These are phyloP conservation scores for Colletotrichum truncatum DNA, from an alignment of 2,329 filamentous ascomycete genomes.

Conservation along the genomic window DNA sequence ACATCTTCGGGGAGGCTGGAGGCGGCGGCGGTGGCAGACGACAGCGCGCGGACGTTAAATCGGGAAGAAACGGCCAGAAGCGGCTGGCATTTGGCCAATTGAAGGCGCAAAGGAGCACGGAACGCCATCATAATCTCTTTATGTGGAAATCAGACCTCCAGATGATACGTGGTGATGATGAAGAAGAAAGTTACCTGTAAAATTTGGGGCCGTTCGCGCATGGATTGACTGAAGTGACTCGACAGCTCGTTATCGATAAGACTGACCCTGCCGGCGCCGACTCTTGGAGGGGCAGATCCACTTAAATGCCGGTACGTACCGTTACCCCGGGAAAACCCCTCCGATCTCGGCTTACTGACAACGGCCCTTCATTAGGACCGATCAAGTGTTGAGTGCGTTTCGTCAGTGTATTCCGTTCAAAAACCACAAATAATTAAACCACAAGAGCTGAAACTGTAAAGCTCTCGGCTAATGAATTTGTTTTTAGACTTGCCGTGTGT, in stretches of 20 bases:
- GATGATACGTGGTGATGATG: background rate
- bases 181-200: constrained; percentile 5
- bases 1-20: constrained; percentile 45
- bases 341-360: constrained; percentile 8
- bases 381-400: too few species aligned
- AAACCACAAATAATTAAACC: too few species aligned
- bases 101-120: constrained; percentile 48
- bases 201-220: constrained; percentile 26
- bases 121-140: constrained; percentile 46
- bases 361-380: too few species aligned
- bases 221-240: constrained; percentile 21
- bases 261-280: background rate
- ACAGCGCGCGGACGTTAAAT: constrained; percentile 40
- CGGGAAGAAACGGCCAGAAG: constrained; percentile 34
- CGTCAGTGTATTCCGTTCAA: too few species aligned
- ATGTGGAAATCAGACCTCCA: background rate
- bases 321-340: background rate
- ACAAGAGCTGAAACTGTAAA: too few species aligned
- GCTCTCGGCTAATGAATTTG: too few species aligned
- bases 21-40: constrained; percentile 45
- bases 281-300: constrained; percentile 10
- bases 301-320: background rate
- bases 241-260: constrained; percentile 26
- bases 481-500: too few species aligned
- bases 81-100: constrained; percentile 41